phyloP scores from a whole-genome alignment of 73 alveolate species.

The Paramecium biaurelia region DNA sequence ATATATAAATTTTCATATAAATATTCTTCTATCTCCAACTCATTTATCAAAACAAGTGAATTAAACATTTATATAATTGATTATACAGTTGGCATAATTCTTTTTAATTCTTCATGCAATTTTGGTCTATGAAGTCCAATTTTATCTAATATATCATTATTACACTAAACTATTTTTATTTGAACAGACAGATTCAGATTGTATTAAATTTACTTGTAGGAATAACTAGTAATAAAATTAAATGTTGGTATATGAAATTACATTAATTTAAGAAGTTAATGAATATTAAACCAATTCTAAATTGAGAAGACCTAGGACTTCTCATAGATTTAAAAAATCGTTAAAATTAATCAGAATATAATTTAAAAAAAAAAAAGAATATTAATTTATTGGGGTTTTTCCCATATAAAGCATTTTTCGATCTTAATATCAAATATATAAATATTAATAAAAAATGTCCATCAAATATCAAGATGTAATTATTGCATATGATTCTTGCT shows the following conservation, averaged over 20 bases:
- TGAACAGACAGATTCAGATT: background rate
- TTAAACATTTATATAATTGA: constrained; percentile 71
- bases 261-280: background rate
- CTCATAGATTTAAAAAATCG: too few relatives aligned
- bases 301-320: too few relatives aligned
- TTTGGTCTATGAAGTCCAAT: constrained; percentile 95
- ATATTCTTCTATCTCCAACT: constrained; percentile 79
- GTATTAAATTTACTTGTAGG: background rate
- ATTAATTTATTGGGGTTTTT: too few relatives aligned
- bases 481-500: too few relatives aligned
- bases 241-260: too few relatives aligned
- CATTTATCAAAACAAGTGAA: constrained; percentile 94
- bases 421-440: too few relatives aligned
- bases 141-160: constrained; percentile 97
- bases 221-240: background rate
- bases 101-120: constrained; percentile 82
- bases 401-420: too few relatives aligned
- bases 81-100: constrained; percentile 93
- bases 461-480: too few relatives aligned
- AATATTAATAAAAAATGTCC: too few relatives aligned
- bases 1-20: constrained; percentile 91
- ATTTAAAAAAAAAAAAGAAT: too few relatives aligned
- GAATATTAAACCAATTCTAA: background rate
- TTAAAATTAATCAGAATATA: too few relatives aligned
- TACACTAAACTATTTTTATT: constrained; percentile 65